Conservation (phyloP, 805 yeast species). For the Spathaspora girioi region DNA sequence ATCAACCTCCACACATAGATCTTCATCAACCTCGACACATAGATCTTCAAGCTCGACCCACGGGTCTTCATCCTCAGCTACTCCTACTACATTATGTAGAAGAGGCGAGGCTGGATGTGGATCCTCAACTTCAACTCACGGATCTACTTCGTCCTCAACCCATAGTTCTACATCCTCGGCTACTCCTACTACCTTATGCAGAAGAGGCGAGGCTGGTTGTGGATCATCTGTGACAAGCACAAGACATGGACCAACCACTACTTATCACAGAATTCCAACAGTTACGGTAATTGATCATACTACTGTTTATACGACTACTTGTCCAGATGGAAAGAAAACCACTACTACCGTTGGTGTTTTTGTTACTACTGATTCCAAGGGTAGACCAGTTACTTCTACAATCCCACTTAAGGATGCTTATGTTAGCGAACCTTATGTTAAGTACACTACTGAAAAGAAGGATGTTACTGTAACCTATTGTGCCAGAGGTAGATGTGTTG, state of each 20-base stretch:
- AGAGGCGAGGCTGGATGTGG: not conserved
- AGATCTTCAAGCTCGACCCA: not conserved
- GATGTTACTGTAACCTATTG: not conserved
- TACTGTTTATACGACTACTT: not conserved
- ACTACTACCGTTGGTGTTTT: not conserved
- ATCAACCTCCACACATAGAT: not conserved
- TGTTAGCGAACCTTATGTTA: not conserved
- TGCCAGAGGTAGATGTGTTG: not conserved
- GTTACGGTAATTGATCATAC: not conserved
- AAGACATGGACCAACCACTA: not conserved
- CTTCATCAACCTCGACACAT: not conserved
- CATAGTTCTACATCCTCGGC: not conserved
- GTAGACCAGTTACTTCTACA: not conserved
- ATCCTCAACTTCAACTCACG: not conserved
- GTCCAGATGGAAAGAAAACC: not conserved
- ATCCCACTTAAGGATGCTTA: constrained; percentile 2
- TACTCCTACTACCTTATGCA: not conserved
- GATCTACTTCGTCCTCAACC: not conserved
- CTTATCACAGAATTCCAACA: not conserved
- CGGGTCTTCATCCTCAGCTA: not conserved
- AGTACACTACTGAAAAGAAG: not conserved
- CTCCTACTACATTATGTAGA: not conserved
- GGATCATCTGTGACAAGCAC: not conserved
- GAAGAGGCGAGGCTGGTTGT: not conserved
- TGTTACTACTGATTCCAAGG: not conserved